Conservation (phyloP, 352 stramenopile genomes). For the Globisporangium echinulatum region DNA sequence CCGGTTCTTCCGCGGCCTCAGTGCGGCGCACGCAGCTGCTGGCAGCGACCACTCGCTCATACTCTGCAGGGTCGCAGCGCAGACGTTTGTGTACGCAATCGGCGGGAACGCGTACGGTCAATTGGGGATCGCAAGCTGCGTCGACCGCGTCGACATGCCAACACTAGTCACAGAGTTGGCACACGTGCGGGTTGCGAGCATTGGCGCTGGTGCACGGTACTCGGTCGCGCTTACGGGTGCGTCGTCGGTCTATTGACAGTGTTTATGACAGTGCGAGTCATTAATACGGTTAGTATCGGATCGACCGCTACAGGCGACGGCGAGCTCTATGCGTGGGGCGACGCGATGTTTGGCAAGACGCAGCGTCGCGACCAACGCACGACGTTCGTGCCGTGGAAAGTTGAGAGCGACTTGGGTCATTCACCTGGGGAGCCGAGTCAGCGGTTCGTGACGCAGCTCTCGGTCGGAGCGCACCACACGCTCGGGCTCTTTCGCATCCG, state of each 20-base stretch:
- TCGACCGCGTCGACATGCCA: slow-evolving; percentile 45
- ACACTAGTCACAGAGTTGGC: slow-evolving; percentile 48
- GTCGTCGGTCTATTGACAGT: not conserved
- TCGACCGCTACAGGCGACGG: slow-evolving; percentile 28
- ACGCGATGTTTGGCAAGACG: slow-evolving; percentile 44
- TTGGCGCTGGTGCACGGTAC: slow-evolving; percentile 48
- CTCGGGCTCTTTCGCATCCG: slow-evolving; percentile 47
- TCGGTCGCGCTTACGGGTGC: slow-evolving; percentile 47
- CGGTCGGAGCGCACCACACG: slow-evolving; percentile 43
- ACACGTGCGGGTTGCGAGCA: slow-evolving; percentile 22
- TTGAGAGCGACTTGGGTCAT: slow-evolving; percentile 11
- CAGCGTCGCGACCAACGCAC: slow-evolving; percentile 29
- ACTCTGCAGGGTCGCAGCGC: slow-evolving; percentile 29
- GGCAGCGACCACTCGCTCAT: slow-evolving; percentile 67
- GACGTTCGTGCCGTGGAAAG: slow-evolving; percentile 60
- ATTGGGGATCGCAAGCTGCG: slow-evolving; percentile 36
- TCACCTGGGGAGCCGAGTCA: slow-evolving; percentile 7
- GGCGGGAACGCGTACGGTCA: slow-evolving; percentile 62
- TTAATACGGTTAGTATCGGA: too few relatives aligned
- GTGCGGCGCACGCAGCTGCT: slow-evolving; percentile 30
- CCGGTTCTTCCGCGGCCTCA: slow-evolving; percentile 55
- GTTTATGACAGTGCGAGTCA: not conserved
- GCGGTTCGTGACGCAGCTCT: slow-evolving; percentile 50
- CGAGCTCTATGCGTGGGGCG: slow-evolving; percentile 64
- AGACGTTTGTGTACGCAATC: slow-evolving; percentile 63